Conservation (phyloP, 2,329 filamentous ascomycete species). For the Chaetomium globosum region DNA sequence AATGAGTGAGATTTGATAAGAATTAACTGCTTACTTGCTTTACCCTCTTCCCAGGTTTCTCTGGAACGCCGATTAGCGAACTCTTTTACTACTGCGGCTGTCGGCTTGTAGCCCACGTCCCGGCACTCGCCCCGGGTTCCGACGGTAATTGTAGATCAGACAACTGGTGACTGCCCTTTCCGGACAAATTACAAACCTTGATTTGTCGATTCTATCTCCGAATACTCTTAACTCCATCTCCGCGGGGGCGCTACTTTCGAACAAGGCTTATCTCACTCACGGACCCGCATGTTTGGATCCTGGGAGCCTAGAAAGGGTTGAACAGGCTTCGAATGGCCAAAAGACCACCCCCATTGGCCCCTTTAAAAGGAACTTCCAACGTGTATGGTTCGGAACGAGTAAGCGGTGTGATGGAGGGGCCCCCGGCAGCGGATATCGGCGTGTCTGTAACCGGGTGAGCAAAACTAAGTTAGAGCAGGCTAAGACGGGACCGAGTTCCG, state of each 20-base stretch:
- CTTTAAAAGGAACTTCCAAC: background rate
- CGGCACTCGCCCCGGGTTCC: background rate
- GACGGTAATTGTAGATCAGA: background rate
- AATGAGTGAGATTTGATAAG: background rate
- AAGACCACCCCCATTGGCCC: background rate
- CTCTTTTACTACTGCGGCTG: background rate
- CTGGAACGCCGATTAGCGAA: background rate
- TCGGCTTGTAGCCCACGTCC: background rate
- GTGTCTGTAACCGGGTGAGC: background rate
- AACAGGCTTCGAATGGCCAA: background rate
- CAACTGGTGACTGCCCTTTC: background rate
- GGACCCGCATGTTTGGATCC: background rate
- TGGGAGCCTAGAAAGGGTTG: background rate
- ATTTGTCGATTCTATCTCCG: background rate
- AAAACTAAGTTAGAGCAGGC: background rate
- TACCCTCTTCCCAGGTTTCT: background rate
- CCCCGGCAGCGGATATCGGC: background rate
- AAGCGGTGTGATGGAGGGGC: background rate
- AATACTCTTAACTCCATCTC: background rate
- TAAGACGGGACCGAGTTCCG: background rate
- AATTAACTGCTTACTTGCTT: background rate
- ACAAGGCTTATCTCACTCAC: background rate
- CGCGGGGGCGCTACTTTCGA: background rate
- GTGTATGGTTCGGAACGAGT: background rate
- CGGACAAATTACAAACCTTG: background rate